Conservation (phyloP, 345 rosid species). For the Kandelia obovata region DNA sequence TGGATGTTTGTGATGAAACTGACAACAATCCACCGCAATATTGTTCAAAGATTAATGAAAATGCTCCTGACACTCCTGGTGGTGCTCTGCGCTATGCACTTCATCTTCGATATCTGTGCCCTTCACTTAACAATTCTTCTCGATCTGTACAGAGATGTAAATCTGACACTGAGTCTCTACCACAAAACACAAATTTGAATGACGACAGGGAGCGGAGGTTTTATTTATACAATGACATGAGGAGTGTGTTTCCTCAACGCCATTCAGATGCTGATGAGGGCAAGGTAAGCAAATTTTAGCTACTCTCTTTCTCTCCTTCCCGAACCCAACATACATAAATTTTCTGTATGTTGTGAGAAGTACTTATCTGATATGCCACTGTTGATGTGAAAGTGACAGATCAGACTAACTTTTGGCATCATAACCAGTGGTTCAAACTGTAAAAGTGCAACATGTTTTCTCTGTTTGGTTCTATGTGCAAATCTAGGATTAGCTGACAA, state of each 20-base stretch:
- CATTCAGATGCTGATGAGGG: constrained; percentile 96
- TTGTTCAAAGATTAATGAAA: constrained; percentile 54
- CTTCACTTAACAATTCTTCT: constrained; percentile 51
- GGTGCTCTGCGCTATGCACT: constrained; percentile 89
- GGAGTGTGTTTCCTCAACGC: constrained; percentile 89
- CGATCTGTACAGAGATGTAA: constrained; percentile 48
- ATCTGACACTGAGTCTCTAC: constrained; percentile 37
- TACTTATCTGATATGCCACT: too few relatives aligned
- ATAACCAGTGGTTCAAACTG: too few relatives aligned
- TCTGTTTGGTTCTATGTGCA: background rate
- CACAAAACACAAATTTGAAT: constrained; percentile 26
- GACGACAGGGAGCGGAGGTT: constrained; percentile 59
- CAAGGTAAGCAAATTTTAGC: constrained; percentile 45
- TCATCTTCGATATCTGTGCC: constrained; percentile 82
- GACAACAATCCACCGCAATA: constrained; percentile 25
- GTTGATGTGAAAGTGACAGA: too few relatives aligned
- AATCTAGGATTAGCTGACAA: background rate
- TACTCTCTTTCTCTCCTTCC: too few relatives aligned
- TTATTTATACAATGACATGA: constrained; percentile 78
- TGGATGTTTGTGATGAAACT: constrained; percentile 11
- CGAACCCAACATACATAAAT: background rate
- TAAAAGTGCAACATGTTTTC: background rate
- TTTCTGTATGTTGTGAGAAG: background rate
- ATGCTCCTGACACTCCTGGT: constrained; percentile 30
- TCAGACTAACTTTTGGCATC: too few relatives aligned